Evolutionary conservation across 2,329 filamentous ascomycete genomes (phyloP), one percentile per base, ranked within the genome.

Genomic region (Apiospora saccharicola): DNA sequence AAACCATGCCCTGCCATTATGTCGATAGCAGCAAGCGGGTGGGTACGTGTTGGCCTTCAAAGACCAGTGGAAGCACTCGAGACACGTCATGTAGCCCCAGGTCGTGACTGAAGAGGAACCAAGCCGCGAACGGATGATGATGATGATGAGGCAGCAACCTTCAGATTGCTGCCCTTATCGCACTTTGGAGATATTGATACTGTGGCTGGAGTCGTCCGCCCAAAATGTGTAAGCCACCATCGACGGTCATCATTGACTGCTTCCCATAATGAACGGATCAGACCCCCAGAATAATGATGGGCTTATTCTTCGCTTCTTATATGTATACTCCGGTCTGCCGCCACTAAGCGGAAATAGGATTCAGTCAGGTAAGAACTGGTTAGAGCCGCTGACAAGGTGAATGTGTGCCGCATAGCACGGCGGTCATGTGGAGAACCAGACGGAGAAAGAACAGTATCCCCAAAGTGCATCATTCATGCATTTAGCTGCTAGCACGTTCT

Each of bases 261-360:
- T 22, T n/a, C 10, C 41, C 57, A 64, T 64, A 8, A 6, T 41
- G 34, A n/a, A 64, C 26, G 53, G 53, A 16, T 22, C 19, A 41
- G 34, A 41, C 57, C 7, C 22, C 14, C 8, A 41, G 37, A 34
- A 61, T 3, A 3, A 24, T 64, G 57, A 41, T 41, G 34, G 34
- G 34, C 19, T 51, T 24, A 26, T 24, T 51, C n/a, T 51, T 51
- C 49, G 49, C 49, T 26, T 41, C 34, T 41, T 64, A 41, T 64
- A 41, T 41, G 8, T 19, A 41, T 41, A 64, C 57, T 64, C 30
- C 34, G 57, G 57, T 41, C 30, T 14, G 57, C 53, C 53, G 53
- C 57, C 57, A 64, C 34, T 24, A 64, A 64, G 30, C 57, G 7
- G 57, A n/a, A 64, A 12, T 30, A 64, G 57, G 57, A 64, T 19